A percentile compares a stretch with the other conserved stretches of the same genome.
These are phyloP conservation scores for Xanthoconium purpureum DNA, from an alignment of 768 basidiomycete genomes.

Conservation along the genomic window DNA sequence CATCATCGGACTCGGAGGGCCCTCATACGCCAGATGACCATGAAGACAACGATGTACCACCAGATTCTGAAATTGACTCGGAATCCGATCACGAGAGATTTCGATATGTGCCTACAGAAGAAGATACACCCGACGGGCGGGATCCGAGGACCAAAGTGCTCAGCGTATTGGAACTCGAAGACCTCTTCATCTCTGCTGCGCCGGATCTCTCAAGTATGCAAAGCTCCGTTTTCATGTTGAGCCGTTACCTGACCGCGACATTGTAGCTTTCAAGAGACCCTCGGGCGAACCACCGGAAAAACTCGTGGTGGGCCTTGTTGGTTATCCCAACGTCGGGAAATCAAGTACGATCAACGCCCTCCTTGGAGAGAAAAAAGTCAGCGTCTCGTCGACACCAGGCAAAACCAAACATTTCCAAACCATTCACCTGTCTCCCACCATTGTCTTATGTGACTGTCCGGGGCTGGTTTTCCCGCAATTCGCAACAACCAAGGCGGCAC, in stretches of 20 bases:
- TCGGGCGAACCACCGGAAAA: slow-evolving; percentile 58
- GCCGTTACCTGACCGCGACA: slow-evolving; percentile 1
- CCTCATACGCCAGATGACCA: slow-evolving; percentile 27
- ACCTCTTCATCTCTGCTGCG: slow-evolving; percentile 67
- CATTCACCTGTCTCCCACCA: slow-evolving; percentile 83
- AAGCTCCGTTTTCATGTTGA: slow-evolving; percentile 8
- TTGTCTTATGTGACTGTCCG: slow-evolving; percentile 94
- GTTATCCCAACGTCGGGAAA: slow-evolving; percentile 98
- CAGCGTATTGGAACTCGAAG: slow-evolving; percentile 84
- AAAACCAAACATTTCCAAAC: slow-evolving; percentile 99
- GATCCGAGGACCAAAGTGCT: slow-evolving; percentile 76
- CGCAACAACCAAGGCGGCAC: slow-evolving; percentile 91
- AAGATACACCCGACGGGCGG: slow-evolving; percentile 46
- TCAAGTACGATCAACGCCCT: slow-evolving; percentile 97
- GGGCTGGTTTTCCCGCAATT: slow-evolving; percentile 99
- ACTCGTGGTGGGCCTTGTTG: slow-evolving; percentile 85
- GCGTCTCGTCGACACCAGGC: slow-evolving; percentile 96
- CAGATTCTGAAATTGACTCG: slow-evolving; percentile 29
- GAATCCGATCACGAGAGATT: slow-evolving; percentile 37
- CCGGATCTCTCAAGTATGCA: slow-evolving; percentile 65
- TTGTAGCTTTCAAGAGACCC: slow-evolving; percentile 56
- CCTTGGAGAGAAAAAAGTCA: slow-evolving; percentile 95
- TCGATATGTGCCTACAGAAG: slow-evolving; percentile 53
- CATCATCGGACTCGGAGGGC: slow-evolving; percentile 33
- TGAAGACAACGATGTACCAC: slow-evolving; percentile 28